Conservation (phyloP, 345 rosid genomes). For the Microthlaspi erraticum region DNA sequence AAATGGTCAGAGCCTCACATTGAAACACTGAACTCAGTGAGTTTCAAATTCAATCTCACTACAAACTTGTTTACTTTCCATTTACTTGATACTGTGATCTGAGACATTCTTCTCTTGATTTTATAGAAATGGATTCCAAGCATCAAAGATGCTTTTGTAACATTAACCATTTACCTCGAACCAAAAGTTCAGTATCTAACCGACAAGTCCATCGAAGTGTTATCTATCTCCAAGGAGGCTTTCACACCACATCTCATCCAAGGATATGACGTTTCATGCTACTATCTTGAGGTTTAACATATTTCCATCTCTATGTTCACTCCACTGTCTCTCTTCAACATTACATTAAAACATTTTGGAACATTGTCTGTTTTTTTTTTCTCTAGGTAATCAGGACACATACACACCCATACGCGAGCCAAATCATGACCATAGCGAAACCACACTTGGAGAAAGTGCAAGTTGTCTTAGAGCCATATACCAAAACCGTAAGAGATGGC, state of each 20-base stretch:
- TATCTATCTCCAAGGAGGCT: constrained; percentile 41
- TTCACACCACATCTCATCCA: constrained; percentile 45
- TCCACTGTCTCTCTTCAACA: not conserved
- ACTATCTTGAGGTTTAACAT: constrained; percentile 48
- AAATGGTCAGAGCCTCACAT: constrained; percentile 46
- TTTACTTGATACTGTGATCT: constrained; percentile 11
- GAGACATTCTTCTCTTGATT: constrained; percentile 17
- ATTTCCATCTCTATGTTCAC: not conserved
- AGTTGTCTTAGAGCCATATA: constrained; percentile 49
- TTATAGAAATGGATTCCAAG: constrained; percentile 52
- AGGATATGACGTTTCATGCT: constrained; percentile 28
- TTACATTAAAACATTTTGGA: constrained; percentile 4
- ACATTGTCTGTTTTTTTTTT: not conserved
- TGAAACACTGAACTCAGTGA: constrained; percentile 45
- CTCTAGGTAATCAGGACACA: constrained; percentile 47
- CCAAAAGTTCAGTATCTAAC: constrained; percentile 46
- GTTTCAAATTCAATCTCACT: constrained; percentile 34
- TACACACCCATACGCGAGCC: constrained; percentile 45
- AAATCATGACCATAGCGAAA: constrained; percentile 41
- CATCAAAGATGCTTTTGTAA: constrained; percentile 47
- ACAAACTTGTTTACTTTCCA: not conserved
- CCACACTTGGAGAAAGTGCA: constrained; percentile 45
- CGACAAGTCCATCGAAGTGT: constrained; percentile 45
- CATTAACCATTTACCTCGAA: constrained; percentile 41
- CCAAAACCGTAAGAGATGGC: constrained; percentile 31